Percentiles rank a stretch among this genome's conserved stretches.
Conservation (phyloP, 305 asterid genomes). For the Rubia occidens region DNA sequence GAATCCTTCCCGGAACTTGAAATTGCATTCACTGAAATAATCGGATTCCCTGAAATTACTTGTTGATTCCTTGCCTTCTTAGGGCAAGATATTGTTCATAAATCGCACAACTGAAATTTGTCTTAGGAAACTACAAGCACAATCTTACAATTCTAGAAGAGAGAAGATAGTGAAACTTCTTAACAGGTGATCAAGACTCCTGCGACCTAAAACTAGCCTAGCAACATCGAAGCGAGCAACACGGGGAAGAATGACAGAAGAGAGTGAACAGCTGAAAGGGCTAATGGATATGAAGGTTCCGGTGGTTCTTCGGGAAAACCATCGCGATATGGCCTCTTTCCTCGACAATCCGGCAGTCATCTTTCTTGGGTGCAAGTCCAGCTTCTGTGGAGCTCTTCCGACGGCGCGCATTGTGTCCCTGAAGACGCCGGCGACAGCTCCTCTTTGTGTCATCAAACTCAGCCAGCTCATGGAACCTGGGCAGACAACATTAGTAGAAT, state of each 20-base stretch:
- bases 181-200: not conserved
- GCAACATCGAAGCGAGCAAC: not conserved
- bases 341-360: constrained; percentile 20
- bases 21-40: not conserved
- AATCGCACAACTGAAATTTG: constrained; percentile 1
- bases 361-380: constrained; percentile 11
- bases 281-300: constrained; percentile 24
- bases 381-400: constrained; percentile 31
- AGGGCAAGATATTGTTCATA: not conserved
- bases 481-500: not conserved
- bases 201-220: constrained; percentile 4
- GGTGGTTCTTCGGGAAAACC: constrained; percentile 6
- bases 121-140: not conserved
- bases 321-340: constrained; percentile 13
- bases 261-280: constrained; percentile 39
- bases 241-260: constrained; percentile 42
- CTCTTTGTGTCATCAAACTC: constrained; percentile 49
- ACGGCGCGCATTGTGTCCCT: constrained; percentile 52
- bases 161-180: not conserved
- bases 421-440: constrained; percentile 49
- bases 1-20: not conserved
- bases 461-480: constrained; percentile 47
- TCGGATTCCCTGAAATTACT: not conserved
- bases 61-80: not conserved
- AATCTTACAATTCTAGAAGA: not conserved